Evolutionary conservation across 2,329 filamentous ascomycete species (phyloP), one percentile per base, ranked within the genome.

Genomic region (Rachicladosporium sp.): DNA sequence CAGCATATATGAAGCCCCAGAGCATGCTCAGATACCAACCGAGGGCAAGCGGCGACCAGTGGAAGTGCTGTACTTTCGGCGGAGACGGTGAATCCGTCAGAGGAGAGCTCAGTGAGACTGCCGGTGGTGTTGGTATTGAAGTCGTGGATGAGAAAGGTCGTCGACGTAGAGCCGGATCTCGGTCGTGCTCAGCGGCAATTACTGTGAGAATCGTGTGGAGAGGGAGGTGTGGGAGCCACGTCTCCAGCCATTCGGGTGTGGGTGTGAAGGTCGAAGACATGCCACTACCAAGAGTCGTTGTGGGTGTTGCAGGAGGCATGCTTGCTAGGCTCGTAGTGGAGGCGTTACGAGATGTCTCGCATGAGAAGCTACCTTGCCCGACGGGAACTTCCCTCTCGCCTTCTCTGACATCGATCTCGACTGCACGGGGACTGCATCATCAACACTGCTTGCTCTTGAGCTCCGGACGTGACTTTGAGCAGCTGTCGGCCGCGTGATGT

Each of bases 11-110:
- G 51, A 95, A 84, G 10, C 86, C 80, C 91, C 91, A 98, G 7
- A 98, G 70, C 9, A 96, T 69, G 4, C 85, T 89, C 61, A 95
- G 86, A 59, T 96, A 95, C 91, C 91, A 96, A 36, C 88, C 89
- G 37, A 96, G 70, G 0, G 85, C 82, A 29, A 94, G 68, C 0
- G 84, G 80, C 3, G 87, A 89, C 89, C 89, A 96, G 63, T 94
- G 86, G 54, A 96, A 96, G 10, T 85, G 80, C 56, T 95, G 88
- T 10, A 91, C 80, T 27, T 82, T 35, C 21, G 33, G 35, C 30
- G 36, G 35, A 29, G 29, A 8, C 3, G 31, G 8, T 74, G 38
- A 85, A 37, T 36, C 37, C 44, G 29, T 41, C 72, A 81, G 70
- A 27, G 31, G 31, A 15, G 13, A 15, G 11, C 13, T 33, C 11